Evolutionary conservation across 306 rosid species (phyloP).

Genomic region (Amphicarpaea edgeworthii): DNA sequence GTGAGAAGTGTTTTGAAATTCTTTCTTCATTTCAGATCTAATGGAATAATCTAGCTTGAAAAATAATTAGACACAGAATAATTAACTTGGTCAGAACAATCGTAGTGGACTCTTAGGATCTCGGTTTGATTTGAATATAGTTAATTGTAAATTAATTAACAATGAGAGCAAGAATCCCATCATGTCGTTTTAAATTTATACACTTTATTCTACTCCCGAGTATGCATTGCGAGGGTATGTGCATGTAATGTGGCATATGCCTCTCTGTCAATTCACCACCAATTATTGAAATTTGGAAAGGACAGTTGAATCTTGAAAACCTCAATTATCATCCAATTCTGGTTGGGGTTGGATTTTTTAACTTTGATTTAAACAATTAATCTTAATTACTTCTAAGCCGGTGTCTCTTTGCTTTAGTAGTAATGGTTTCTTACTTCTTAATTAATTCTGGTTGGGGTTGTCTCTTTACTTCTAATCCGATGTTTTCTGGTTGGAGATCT

Average conservation of each 20-base stretch:
- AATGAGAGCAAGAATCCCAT: constrained; percentile 48
- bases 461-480: too few species aligned
- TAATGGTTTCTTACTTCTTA: too few species aligned
- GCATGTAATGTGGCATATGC: constrained; percentile 36
- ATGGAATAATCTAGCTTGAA: constrained; percentile 42
- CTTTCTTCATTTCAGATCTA: constrained; percentile 50
- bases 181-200: constrained; percentile 30
- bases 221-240: constrained; percentile 33
- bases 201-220: constrained; percentile 48
- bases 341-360: background rate
- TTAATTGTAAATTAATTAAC: constrained; percentile 39
- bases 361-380: background rate
- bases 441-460: too few species aligned
- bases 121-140: constrained; percentile 20
- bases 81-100: constrained; percentile 50
- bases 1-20: constrained; percentile 29
- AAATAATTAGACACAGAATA: constrained; percentile 51
- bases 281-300: constrained; percentile 27
- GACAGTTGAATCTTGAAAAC: constrained; percentile 44
- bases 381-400: constrained; percentile 18
- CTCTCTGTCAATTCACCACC: constrained; percentile 33
- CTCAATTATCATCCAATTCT: constrained; percentile 16
- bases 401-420: constrained; percentile 2
- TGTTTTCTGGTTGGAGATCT: too few species aligned
- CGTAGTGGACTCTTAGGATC: constrained; percentile 52